Conservation (phyloP, 768 basidiomycete species). For the Rhizopogon sp. region DNA sequence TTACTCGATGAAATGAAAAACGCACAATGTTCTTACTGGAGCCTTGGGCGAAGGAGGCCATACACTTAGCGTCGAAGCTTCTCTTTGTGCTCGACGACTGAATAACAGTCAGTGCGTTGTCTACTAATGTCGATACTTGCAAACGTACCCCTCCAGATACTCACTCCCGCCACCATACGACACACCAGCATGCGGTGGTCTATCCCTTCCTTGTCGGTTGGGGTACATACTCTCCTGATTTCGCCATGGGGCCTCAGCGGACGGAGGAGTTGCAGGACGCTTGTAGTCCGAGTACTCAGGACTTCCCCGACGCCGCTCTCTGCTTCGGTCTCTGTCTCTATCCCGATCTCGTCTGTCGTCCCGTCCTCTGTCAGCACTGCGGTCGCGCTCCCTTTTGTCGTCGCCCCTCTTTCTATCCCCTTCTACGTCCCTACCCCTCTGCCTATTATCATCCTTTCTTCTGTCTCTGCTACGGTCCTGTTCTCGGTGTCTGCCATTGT, state of each 20-base stretch:
- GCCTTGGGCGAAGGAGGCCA: slow-evolving; percentile 83
- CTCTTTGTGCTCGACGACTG: slow-evolving; percentile 71
- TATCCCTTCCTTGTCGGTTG: slow-evolving; percentile 26
- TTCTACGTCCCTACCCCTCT: slow-evolving; percentile 15
- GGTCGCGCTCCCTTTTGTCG: slow-evolving; percentile 1
- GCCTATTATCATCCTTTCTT: slow-evolving; percentile 15
- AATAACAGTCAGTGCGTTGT: background rate
- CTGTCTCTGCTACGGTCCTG: slow-evolving; percentile 2
- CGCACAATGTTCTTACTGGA: slow-evolving; percentile 54
- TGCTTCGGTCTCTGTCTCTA: slow-evolving; percentile 17
- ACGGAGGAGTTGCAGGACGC: slow-evolving; percentile 35
- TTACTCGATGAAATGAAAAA: slow-evolving; percentile 4
- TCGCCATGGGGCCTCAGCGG: slow-evolving; percentile 38
- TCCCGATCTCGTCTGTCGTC: slow-evolving; percentile 10
- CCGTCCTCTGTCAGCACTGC: background rate
- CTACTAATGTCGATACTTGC: background rate
- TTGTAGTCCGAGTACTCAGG: slow-evolving; percentile 60
- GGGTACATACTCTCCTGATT: slow-evolving; percentile 57
- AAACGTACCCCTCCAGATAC: slow-evolving; percentile 63
- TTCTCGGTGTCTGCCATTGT: slow-evolving; percentile 16
- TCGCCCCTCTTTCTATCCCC: slow-evolving; percentile 17
- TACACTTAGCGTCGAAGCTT: slow-evolving; percentile 49
- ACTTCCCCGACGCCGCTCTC: slow-evolving; percentile 38
- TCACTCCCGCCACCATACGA: slow-evolving; percentile 35
- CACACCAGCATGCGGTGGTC: slow-evolving; percentile 24